Evolutionary conservation across 495 filamentous ascomycete species (phyloP), one percentile per base, ranked within the genome.

Genomic region (Apiosordaria backusii): DNA sequence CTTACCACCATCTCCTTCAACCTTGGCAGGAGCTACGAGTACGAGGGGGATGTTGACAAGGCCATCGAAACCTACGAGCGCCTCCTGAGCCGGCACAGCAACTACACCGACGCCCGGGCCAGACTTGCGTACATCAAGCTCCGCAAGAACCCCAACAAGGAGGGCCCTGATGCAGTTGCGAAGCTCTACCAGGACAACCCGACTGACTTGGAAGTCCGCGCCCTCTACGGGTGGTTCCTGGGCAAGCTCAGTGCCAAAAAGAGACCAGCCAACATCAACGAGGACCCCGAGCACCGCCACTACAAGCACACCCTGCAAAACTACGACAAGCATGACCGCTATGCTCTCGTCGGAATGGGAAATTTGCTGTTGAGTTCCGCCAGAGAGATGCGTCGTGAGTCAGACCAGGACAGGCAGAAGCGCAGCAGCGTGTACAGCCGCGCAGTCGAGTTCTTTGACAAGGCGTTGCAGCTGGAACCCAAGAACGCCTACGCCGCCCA

Each of bases 361-460:
- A 99, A 99, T 77, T 77, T 98, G 59, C 90, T 94, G 71, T 84
- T 97, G 29, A 79, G 88, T 63, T 86, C 89, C 53, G 95, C 95
- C 2, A 88, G 95, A 53, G 95, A 99, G 76, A 97, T 98, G 93
- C 89, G 90, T 57, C 85, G 93, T 60, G 90, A 95, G 50, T 90
- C 90, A 2, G 95, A 98, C 18, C 79, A 84, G 64, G 94, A 99
- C 62, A 95, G 90, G 78, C 90, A 95, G 66, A 96, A 96, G 78
- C 88, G 94, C 53, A 88, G 88, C 53, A 90, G 89, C 70, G 88
- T 86, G 68, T 99, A 97, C 75, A 86, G 88, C 74, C 91, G 90
- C 65, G 94, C 95, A 1, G 93, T 98, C 13, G 96, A 97, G 74
- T 98, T 98, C 80, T 99, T 97, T 74, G 96, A 98, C 75, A 99